Percentiles rank a stretch among this genome's conserved stretches.
These are phyloP conservation scores for Asterophora parasitica DNA, from an alignment of 768 basidiomycete genomes.

Conservation along the genomic window DNA sequence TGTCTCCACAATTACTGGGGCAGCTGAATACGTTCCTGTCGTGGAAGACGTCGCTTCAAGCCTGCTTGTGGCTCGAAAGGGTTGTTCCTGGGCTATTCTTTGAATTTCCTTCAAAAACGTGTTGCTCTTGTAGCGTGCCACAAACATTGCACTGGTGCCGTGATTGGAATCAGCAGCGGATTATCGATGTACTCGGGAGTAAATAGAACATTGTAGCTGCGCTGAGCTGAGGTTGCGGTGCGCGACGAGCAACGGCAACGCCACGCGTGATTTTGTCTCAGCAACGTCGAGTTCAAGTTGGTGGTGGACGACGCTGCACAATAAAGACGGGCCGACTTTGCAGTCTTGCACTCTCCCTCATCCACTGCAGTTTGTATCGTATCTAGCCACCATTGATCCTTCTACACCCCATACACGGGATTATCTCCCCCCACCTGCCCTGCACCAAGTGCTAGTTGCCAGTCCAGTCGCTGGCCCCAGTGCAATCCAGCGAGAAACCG, in stretches of 20 bases:
- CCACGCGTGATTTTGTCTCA: slow-evolving; percentile 26
- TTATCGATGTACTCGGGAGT: neutral
- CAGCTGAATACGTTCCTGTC: too few species aligned
- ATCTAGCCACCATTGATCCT: slow-evolving; percentile 61
- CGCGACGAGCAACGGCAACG: slow-evolving; percentile 4
- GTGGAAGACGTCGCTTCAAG: too few species aligned
- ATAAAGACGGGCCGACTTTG: slow-evolving; percentile 9
- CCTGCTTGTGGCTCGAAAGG: too few species aligned
- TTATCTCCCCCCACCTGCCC: slow-evolving; percentile 43
- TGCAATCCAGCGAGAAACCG: slow-evolving; percentile 12
- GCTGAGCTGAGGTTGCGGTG: neutral
- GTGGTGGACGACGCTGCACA: slow-evolving; percentile 13
- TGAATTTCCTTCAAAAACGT: neutral
- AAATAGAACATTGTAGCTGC: neutral
- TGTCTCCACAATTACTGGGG: too few species aligned
- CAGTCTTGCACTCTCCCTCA: slow-evolving; percentile 9
- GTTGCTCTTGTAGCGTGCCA: slow-evolving; percentile 3
- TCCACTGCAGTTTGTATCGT: slow-evolving; percentile 9
- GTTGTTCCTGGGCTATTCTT: too few species aligned
- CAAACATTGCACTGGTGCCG: too few species aligned
- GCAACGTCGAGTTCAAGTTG: slow-evolving; percentile 9
- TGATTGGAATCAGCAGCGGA: too few species aligned
- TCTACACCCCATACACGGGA: slow-evolving; percentile 56
- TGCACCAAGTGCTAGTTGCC: slow-evolving; percentile 36
- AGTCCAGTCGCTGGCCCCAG: slow-evolving; percentile 15